These are phyloP conservation scores for Curvularia hawaiiensis DNA, from an alignment of 2,329 filamentous ascomycete species.

Conservation along the genomic window DNA sequence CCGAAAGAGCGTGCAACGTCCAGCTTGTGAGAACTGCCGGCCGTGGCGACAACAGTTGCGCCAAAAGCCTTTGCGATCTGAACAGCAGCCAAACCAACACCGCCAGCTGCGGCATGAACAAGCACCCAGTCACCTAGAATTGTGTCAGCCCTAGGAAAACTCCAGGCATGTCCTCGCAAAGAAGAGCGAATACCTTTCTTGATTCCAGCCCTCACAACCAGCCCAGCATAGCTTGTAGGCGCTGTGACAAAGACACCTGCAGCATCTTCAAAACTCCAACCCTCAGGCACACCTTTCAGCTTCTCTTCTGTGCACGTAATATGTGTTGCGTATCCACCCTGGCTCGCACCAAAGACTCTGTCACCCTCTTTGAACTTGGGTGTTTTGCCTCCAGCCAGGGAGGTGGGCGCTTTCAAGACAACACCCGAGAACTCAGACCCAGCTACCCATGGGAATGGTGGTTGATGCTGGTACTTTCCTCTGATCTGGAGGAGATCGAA, in stretches of 20 bases:
- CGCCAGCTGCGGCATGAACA: conserved; percentile 89
- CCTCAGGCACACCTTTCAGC: conserved; percentile 75
- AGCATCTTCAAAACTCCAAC: conserved; percentile 84
- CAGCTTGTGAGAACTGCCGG: conserved; percentile 78
- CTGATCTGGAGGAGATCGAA: conserved; percentile 96
- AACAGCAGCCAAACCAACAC: conserved; percentile 88
- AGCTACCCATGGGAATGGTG: conserved; percentile 84
- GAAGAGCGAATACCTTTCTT: conserved; percentile 56
- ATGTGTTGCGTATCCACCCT: conserved; percentile 85
- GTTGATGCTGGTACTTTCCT: conserved; percentile 94
- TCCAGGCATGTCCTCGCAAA: neutral
- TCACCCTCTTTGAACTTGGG: conserved; percentile 77
- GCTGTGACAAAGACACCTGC: conserved; percentile 91
- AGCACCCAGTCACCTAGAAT: conserved; percentile 77
- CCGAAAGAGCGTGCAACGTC: conserved; percentile 80
- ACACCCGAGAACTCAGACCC: conserved; percentile 87
- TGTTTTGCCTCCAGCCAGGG: conserved; percentile 47
- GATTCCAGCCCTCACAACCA: conserved; percentile 78
- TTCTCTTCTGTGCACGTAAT: conserved; percentile 69
- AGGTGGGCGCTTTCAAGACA: conserved; percentile 69
- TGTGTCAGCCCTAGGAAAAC: neutral
- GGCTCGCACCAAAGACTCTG: conserved; percentile 82
- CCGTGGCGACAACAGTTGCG: conserved; percentile 91
- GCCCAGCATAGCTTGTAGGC: conserved; percentile 83
- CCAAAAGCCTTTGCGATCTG: conserved; percentile 93